Base-by-base conservation (phyloP, 352 stramenopile species). In the Phytophthora fragariaefolia region DNA sequence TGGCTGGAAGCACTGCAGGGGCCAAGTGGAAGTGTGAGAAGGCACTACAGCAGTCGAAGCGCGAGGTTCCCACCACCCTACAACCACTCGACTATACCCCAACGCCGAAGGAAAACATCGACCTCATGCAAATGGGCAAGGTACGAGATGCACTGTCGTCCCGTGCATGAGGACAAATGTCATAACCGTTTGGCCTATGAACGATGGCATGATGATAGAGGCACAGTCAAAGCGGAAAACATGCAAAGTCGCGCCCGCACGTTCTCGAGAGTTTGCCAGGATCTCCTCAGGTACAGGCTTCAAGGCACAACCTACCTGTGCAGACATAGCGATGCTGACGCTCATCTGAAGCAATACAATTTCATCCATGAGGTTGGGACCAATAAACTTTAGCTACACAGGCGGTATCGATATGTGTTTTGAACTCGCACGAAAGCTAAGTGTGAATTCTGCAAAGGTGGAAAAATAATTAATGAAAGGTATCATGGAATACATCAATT, bases 41-140 rank as follows among this genome's bases (percentile, higher is more conserved):
- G 32, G 34, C 65, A 30, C 58, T 80, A 26, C 46, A 63, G 20
- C 58, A 61, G 6, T 28, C 47, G 6, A 86, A 86, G 38, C 60
- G 76, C 0, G 76, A 87, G 20, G 65, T 80, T 26, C 82, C 76
- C 12, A 55, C 79, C 1, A 76, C 69, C 12, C 74, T 92, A 6
- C 74, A 91, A 58, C 82, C 84, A 46, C 84, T 93, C 23, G 82
- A 82, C 15, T 79, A 90, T 59, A 91, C 83, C 6, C 82, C 82
- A 6, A 89, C 70, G 49, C 69, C 64, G 6, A 90, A 86, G 40
- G 79, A 89, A 63, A 79, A 74, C 54, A 76, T 87, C 20, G 71
- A 81, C n/a, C 17, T 76, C 18, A 65, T 91, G 15, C 81, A 88
- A 57, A 53, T 88, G 46, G 75, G 63, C 66, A 90, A 92, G 79